Percentiles rank a stretch among this genome's conserved stretches.
These are phyloP conservation scores for Tolypocladium tropicale DNA, from an alignment of 2,329 filamentous ascomycete species.

Conservation along the genomic window DNA sequence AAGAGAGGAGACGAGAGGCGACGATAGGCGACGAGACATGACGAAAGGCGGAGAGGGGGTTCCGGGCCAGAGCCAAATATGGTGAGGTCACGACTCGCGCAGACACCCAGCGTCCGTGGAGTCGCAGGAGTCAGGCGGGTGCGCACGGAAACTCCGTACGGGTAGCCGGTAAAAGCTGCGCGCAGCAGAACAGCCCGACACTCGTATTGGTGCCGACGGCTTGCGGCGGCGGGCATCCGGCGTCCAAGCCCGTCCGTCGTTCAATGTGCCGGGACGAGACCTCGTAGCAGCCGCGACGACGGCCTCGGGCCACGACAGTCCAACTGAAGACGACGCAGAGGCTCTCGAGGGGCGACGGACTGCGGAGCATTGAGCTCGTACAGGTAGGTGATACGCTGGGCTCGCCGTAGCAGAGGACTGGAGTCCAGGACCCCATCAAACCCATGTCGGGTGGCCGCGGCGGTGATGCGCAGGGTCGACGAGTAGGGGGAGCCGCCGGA, in stretches of 20 bases:
- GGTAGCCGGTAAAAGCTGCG: too few species aligned
- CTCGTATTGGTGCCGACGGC: not conserved
- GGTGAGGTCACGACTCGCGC: slow-evolving; percentile 1
- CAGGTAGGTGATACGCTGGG: not conserved
- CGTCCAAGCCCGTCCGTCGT: too few species aligned
- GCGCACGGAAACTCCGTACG: not conserved
- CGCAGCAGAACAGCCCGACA: not conserved
- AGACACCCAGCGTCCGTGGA: not conserved
- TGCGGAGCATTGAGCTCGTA: too few species aligned
- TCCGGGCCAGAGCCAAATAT: not conserved
- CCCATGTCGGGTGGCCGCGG: not conserved
- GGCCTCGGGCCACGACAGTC: not conserved
- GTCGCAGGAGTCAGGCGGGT: not conserved
- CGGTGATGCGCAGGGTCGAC: not conserved
- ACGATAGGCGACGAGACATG: too few species aligned
- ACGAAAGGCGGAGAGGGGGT: not conserved
- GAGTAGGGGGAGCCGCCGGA: not conserved
- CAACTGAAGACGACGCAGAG: not conserved
- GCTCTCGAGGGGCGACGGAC: too few species aligned
- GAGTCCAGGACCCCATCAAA: not conserved
- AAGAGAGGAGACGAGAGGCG: not conserved
- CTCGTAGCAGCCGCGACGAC: too few species aligned
- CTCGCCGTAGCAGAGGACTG: not conserved
- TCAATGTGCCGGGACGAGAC: too few species aligned
- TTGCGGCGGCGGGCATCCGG: not conserved